Percentiles rank a stretch among this genome's conserved stretches.
Evolutionary conservation across 805 yeast species (phyloP).

Genomic region (Saccharomycopsis oosterbeekiorum): DNA sequence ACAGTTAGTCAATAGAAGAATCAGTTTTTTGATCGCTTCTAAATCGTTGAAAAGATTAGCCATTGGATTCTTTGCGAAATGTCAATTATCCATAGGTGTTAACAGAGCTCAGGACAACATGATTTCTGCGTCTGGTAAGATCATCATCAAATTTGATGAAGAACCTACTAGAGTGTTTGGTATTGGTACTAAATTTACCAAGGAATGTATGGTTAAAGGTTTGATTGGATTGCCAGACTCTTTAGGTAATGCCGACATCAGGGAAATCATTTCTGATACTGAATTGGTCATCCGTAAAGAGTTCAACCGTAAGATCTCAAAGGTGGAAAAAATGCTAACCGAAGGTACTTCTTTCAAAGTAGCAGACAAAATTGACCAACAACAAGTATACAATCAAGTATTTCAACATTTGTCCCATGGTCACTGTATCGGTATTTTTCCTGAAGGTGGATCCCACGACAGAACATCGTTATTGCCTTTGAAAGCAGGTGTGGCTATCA

Average conservation of each 20-base stretch:
- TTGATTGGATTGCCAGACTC: conserved; percentile 68
- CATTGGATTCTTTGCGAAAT: conserved; percentile 67
- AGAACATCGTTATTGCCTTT: conserved; percentile 82
- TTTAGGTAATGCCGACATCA: conserved; percentile 67
- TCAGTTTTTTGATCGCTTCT: conserved; percentile 80
- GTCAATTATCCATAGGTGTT: conserved; percentile 82
- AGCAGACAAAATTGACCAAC: conserved; percentile 79
- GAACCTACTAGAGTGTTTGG: conserved; percentile 55
- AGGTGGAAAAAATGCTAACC: conserved; percentile 33
- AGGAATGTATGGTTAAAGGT: conserved; percentile 52
- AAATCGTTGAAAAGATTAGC: conserved; percentile 54
- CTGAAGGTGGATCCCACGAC: conserved; percentile 98
- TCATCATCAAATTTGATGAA: conserved; percentile 40
- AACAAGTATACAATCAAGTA: conserved; percentile 69
- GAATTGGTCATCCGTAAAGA: conserved; percentile 59
- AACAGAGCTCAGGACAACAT: conserved; percentile 86
- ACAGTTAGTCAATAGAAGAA: conserved; percentile 52
- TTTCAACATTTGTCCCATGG: conserved; percentile 71
- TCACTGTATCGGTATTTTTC: conserved; percentile 82
- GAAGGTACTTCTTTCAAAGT: conserved; percentile 58
- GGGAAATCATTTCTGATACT: conserved; percentile 57
- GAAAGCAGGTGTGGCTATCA: conserved; percentile 94
- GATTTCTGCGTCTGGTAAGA: conserved; percentile 53
- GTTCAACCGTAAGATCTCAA: conserved; percentile 44
- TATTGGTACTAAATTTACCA: conserved; percentile 51